Evolutionary conservation across 352 stramenopile genomes (phyloP).

Genomic region (Globisporangium emineosum): DNA sequence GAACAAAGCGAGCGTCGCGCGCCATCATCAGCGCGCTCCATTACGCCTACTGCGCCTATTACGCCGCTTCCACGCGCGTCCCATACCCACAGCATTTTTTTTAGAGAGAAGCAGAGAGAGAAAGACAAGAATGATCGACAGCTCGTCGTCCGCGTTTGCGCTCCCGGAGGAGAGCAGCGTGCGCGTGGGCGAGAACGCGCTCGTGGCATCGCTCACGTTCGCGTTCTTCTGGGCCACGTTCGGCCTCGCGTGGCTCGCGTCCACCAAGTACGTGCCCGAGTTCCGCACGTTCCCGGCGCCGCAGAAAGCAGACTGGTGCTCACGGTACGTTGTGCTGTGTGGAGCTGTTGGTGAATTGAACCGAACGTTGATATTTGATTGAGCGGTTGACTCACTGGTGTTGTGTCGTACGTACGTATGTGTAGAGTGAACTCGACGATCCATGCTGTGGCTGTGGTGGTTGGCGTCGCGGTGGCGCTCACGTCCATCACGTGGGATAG

Average conservation of each 20-base stretch:
- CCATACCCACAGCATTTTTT: too few species aligned
- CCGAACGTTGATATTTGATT: background rate
- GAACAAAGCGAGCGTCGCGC: background rate
- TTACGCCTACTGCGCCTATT: background rate
- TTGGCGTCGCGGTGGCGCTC: conserved; percentile 65
- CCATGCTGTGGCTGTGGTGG: conserved; percentile 59
- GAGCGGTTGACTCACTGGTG: background rate
- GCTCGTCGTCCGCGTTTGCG: conserved; percentile 22
- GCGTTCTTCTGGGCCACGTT: conserved; percentile 71
- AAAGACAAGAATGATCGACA: background rate
- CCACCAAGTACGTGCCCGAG: conserved; percentile 48
- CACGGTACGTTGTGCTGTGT: conserved; percentile 34
- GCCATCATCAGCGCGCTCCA: background rate
- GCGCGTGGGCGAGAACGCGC: conserved; percentile 54
- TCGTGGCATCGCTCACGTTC: conserved; percentile 60
- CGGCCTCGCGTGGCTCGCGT: conserved; percentile 55
- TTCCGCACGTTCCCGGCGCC: conserved; percentile 56
- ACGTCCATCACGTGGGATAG: conserved; percentile 57
- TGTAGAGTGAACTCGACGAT: conserved; percentile 79
- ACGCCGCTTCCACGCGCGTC: background rate
- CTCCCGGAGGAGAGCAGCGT: conserved; percentile 62
- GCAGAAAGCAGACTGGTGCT: conserved; percentile 84
- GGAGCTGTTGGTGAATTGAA: background rate
- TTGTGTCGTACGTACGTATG: background rate
- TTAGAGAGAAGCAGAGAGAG: background rate